Conservation (phyloP, 2,329 filamentous ascomycete genomes). For the Amphichorda felina region DNA sequence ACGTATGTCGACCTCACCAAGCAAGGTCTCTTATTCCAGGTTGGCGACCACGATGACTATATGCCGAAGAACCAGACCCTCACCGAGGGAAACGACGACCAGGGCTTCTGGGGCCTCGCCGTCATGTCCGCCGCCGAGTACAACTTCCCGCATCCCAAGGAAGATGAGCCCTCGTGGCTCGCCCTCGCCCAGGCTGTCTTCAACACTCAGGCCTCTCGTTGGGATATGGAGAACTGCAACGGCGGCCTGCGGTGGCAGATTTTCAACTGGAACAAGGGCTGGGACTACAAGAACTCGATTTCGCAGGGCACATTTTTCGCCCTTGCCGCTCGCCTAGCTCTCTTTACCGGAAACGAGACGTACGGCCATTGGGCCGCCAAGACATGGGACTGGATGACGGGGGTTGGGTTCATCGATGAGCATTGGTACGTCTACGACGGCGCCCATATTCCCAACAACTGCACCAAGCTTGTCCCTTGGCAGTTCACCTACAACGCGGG, state of each 20-base stretch:
- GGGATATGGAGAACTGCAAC: slow-evolving; percentile 57
- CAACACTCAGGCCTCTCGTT: slow-evolving; percentile 63
- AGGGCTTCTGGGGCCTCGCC: slow-evolving; percentile 65
- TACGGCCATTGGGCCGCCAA: slow-evolving; percentile 69
- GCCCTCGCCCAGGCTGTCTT: slow-evolving; percentile 70
- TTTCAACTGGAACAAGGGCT: slow-evolving; percentile 71
- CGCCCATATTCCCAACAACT: slow-evolving; percentile 42
- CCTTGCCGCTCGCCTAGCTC: slow-evolving; percentile 54
- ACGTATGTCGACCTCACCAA: slow-evolving; percentile 58
- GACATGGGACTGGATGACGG: slow-evolving; percentile 58
- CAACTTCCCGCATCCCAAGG: slow-evolving; percentile 47
- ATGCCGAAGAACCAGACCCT: slow-evolving; percentile 65
- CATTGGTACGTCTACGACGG: slow-evolving; percentile 54
- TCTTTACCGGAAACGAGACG: slow-evolving; percentile 66
- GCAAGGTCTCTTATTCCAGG: slow-evolving; percentile 62
- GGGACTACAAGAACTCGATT: slow-evolving; percentile 62
- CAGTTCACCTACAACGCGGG: slow-evolving; percentile 64
- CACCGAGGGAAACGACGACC: slow-evolving; percentile 63
- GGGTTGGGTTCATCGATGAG: slow-evolving; percentile 44
- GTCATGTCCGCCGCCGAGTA: too few species aligned
- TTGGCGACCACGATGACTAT: slow-evolving; percentile 60
- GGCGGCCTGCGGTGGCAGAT: slow-evolving; percentile 81
- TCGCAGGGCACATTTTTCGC: slow-evolving; percentile 53
- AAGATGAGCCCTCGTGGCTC: slow-evolving; percentile 51
- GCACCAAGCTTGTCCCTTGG: slow-evolving; percentile 43